phyloP scores from a whole-genome alignment of 2,329 filamentous ascomycete genomes.

The Fusarium marasasianum region DNA sequence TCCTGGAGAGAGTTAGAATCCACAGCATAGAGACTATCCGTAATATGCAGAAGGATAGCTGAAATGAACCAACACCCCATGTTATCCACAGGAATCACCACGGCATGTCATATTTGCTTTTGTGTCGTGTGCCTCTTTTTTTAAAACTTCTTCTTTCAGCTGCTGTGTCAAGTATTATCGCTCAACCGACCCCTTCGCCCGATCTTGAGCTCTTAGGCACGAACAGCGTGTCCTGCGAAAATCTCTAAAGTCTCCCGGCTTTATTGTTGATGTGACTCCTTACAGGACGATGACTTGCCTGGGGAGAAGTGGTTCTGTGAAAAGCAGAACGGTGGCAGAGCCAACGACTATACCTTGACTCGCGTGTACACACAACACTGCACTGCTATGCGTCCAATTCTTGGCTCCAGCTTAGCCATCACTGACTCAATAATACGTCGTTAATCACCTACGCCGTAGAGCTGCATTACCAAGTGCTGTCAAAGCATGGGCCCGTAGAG shows the following conservation, averaged over 20 bases:
- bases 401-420: background rate
- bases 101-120: conserved; percentile 4
- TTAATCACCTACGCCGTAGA: background rate
- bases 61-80: background rate
- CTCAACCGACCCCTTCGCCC: background rate
- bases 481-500: conserved; percentile 26
- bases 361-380: conserved; percentile 1
- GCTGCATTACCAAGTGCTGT: conserved; percentile 30
- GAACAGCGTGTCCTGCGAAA: background rate
- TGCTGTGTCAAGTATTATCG: background rate
- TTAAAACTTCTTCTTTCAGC: background rate
- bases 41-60: background rate
- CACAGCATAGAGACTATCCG: background rate
- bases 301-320: background rate
- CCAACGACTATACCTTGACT: conserved; percentile 6
- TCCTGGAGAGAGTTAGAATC: background rate
- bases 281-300: background rate
- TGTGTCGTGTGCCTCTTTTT: conserved; percentile 12
- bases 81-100: background rate
- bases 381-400: background rate
- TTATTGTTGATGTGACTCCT: too few relatives aligned
- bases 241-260: background rate
- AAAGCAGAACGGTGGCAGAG: background rate
- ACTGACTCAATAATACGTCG: background rate
- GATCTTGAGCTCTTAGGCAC: background rate